A percentile compares a stretch with the other conserved stretches of the same genome.
These are phyloP conservation scores for Talaromyces verruculosus DNA, from an alignment of 2,329 filamentous ascomycete genomes.

Conservation along the genomic window DNA sequence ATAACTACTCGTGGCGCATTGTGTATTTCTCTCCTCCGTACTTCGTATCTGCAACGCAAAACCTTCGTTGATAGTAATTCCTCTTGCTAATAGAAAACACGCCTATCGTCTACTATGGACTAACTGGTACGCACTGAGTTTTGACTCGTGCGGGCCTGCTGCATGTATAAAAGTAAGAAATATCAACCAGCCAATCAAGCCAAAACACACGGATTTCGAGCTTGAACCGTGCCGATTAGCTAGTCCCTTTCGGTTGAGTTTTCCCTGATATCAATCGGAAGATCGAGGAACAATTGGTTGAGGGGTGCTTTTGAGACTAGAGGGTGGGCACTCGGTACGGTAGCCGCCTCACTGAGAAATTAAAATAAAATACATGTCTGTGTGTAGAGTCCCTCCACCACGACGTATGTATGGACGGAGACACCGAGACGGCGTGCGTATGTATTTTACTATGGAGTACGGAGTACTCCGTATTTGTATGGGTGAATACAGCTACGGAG, in stretches of 20 bases:
- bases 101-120: not conserved
- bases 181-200: not conserved
- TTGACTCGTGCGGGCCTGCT: conserved; percentile 1
- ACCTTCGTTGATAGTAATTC: not conserved
- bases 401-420: not conserved
- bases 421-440: no score
- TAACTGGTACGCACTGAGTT: not conserved
- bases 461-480: not conserved
- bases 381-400: not conserved
- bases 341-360: conserved; percentile 1
- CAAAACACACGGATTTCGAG: not conserved
- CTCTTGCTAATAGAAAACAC: not conserved
- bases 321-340: not conserved
- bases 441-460: not conserved
- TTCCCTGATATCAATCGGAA: not conserved
- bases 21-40: not conserved
- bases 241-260: not conserved
- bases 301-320: not conserved
- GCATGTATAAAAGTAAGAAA: not conserved
- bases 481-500: not conserved
- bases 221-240: not conserved
- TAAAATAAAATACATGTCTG: not conserved
- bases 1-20: not conserved
- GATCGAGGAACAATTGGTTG: not conserved
- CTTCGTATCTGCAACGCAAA: not conserved